phyloP scores from a whole-genome alignment of 768 basidiomycete genomes.

The Xerocomellus intermedius region DNA sequence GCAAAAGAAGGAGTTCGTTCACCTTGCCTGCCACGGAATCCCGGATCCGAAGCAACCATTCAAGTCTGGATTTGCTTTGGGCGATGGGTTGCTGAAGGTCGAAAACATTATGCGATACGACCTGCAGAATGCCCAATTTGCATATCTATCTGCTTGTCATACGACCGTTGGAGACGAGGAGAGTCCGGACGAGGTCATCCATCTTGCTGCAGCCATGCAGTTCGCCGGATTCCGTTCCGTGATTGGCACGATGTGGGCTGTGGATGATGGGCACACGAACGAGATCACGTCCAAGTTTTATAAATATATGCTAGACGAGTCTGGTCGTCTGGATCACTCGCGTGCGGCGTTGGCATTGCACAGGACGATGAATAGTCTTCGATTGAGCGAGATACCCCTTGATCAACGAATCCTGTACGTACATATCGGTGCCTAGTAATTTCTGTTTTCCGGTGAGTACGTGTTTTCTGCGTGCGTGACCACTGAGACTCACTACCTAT shows the following conservation, averaged over 20 bases:
- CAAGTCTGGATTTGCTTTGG: conserved; percentile 14
- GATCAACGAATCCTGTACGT: conserved; percentile 7
- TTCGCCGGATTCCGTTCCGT: conserved; percentile 11
- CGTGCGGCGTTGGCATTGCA: conserved; percentile 2
- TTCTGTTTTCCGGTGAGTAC: no score
- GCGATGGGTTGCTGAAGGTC: background rate
- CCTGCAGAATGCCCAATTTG: conserved; percentile 5
- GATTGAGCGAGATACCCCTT: background rate
- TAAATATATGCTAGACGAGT: background rate
- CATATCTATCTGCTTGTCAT: conserved; percentile 28
- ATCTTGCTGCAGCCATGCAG: conserved; percentile 3
- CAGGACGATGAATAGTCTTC: background rate
- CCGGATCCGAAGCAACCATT: conserved; percentile 12
- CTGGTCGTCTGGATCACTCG: conserved; percentile 1
- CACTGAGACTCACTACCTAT: no score
- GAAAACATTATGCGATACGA: conserved; percentile 2
- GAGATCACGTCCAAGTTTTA: conserved; percentile 1
- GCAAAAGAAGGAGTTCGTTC: background rate
- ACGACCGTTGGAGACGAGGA: background rate
- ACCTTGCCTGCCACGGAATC: conserved; percentile 25
- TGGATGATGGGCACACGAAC: conserved; percentile 5
- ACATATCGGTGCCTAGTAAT: conserved; percentile 1
- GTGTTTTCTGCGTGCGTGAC: no score
- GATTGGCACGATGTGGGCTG: conserved; percentile 14
- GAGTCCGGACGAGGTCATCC: background rate